A percentile compares a stretch with the other conserved stretches of the same genome.
Evolutionary conservation across 371 early-diverging fungal genomes (phyloP).

Genomic region (Haplosporangium sp.): DNA sequence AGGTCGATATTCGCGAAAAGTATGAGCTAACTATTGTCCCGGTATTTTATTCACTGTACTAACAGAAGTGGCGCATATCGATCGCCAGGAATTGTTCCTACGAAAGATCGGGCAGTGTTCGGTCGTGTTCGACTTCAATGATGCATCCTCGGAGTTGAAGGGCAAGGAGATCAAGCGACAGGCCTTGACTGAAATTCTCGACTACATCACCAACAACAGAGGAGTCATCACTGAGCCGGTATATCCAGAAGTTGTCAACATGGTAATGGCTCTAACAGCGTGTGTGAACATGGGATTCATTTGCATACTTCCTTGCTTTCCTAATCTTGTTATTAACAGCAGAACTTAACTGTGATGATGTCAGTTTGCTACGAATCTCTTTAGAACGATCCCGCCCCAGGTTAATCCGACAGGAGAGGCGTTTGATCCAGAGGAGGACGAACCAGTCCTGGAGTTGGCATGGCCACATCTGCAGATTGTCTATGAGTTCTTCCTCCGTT

Average conservation of each 20-base stretch:
- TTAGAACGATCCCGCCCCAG: slow-evolving; percentile 95
- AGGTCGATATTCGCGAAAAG: no score
- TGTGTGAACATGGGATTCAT: neutral
- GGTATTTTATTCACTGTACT: neutral
- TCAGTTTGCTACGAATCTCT: slow-evolving; percentile 91
- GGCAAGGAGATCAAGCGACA: slow-evolving; percentile 96
- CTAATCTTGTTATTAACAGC: neutral
- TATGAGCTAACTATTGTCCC: neutral
- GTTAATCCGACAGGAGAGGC: slow-evolving; percentile 91
- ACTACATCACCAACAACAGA: slow-evolving; percentile 87
- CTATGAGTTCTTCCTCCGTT: slow-evolving; percentile 96
- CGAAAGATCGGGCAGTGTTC: slow-evolving; percentile 91
- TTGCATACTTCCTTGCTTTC: neutral
- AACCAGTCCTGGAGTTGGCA: slow-evolving; percentile 93
- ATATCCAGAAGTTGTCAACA: slow-evolving; percentile 90
- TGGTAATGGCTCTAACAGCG: slow-evolving; percentile 70
- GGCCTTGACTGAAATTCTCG: slow-evolving; percentile 89
- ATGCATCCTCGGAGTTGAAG: slow-evolving; percentile 83
- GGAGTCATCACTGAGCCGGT: slow-evolving; percentile 87
- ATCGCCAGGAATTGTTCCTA: slow-evolving; percentile 84
- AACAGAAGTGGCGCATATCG: slow-evolving; percentile 75
- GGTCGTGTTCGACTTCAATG: slow-evolving; percentile 94
- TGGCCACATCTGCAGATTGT: slow-evolving; percentile 98
- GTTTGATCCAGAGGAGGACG: slow-evolving; percentile 98
- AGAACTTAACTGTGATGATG: neutral